phyloP scores from a whole-genome alignment of 2,329 filamentous ascomycete species.

The Epichloe glyceriae region DNA sequence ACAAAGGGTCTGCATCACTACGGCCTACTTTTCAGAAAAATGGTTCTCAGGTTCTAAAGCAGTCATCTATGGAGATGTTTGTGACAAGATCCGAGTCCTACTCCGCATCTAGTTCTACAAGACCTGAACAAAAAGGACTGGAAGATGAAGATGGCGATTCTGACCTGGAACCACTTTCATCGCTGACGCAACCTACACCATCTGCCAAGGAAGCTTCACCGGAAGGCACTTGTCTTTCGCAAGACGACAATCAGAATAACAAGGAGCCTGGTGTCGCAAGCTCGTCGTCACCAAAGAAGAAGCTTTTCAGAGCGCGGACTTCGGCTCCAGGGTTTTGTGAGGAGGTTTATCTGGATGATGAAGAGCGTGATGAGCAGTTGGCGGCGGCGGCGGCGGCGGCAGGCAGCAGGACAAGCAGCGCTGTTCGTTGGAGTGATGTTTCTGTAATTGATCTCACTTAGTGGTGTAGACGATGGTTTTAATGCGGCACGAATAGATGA shows the following conservation, averaged over 20 bases:
- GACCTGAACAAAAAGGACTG: neutral
- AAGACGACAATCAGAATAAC: neutral
- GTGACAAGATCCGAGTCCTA: conserved; percentile 2
- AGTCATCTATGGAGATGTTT: conserved; percentile 22
- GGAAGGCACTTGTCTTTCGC: neutral
- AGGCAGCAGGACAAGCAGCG: conserved; percentile 8
- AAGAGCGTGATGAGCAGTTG: conserved; percentile 14
- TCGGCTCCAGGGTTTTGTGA: conserved; percentile 27
- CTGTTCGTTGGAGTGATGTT: conserved; percentile 19
- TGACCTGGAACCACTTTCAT: conserved; percentile 5
- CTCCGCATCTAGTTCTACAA: neutral
- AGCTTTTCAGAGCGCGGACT: conserved; percentile 24
- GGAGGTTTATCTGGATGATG: conserved; percentile 16
- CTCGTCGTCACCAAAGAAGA: conserved; percentile 20
- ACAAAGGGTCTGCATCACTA: conserved; percentile 14
- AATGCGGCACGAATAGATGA: too few relatives aligned
- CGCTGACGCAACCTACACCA: neutral
- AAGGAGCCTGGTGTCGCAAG: neutral
- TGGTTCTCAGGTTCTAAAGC: conserved; percentile 17
- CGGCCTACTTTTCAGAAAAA: conserved; percentile 11
- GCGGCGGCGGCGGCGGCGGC: conserved; percentile 9
- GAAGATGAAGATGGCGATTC: conserved; percentile 5
- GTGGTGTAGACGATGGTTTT: neutral
- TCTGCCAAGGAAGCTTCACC: neutral
- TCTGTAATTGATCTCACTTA: conserved; percentile 21